Evolutionary conservation across 371 early-diverging fungal species (phyloP).

Genomic region (Mortierella sp.): DNA sequence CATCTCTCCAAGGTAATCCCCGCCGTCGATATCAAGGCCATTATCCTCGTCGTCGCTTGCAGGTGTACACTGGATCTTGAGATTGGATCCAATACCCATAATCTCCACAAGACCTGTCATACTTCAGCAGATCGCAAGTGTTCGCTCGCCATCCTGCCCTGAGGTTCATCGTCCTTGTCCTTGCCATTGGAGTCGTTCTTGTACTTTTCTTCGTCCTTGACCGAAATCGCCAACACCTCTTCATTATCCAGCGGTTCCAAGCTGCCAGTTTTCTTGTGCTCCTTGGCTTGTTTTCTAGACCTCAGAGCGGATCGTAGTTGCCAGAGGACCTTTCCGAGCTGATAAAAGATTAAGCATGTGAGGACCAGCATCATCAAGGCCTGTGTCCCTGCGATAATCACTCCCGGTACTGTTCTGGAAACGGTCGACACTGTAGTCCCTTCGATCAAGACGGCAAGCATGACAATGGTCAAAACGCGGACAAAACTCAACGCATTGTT

Average conservation of each 20-base stretch:
- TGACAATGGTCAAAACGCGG: constrained; percentile 33
- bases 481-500: constrained; percentile 30
- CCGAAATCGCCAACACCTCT: constrained; percentile 14
- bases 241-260: constrained; percentile 4
- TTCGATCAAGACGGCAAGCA: constrained; percentile 40
- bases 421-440: constrained; percentile 16
- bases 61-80: constrained; percentile 27
- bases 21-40: background rate
- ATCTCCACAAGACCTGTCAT: constrained; percentile 38
- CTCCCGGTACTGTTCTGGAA: constrained; percentile 25
- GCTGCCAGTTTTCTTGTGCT: background rate
- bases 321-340: constrained; percentile 27
- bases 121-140: constrained; percentile 12
- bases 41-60: constrained; percentile 35
- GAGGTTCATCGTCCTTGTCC: background rate
- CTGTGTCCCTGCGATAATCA: constrained; percentile 30
- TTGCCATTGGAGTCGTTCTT: constrained; percentile 2
- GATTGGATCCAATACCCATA: constrained; percentile 47
- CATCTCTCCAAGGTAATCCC: background rate
- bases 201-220: constrained; percentile 8
- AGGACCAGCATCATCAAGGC: constrained; percentile 36
- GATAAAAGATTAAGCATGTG: constrained; percentile 22
- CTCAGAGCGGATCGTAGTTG: constrained; percentile 8
- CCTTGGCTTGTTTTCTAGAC: constrained; percentile 2
- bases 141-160: constrained; percentile 33